Percentiles rank a stretch among this genome's conserved stretches.
phyloP scores from a whole-genome alignment of 1,284 basidiomycete species.

The Malassezia japonica region DNA sequence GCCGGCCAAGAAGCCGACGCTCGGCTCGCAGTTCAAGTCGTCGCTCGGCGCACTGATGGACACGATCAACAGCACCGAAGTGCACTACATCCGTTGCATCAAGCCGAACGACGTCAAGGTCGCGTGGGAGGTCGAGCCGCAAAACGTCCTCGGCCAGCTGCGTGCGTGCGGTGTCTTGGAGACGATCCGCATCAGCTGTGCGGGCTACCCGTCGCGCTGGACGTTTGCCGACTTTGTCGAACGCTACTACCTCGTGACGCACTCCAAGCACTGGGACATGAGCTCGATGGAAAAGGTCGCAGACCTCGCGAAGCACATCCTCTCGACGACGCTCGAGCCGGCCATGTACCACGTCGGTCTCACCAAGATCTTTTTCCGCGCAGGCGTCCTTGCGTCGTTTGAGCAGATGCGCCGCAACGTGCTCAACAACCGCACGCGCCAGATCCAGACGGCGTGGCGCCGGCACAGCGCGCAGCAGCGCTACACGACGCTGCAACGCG shows the following conservation, averaged over 20 bases:
- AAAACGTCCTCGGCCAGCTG: slow-evolving; percentile 88
- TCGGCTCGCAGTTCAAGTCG: slow-evolving; percentile 96
- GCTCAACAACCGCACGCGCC: slow-evolving; percentile 79
- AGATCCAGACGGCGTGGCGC: slow-evolving; percentile 94
- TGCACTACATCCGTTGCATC: slow-evolving; percentile 98
- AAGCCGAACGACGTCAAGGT: slow-evolving; percentile 95
- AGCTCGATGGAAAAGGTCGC: slow-evolving; percentile 54
- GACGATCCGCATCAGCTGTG: slow-evolving; percentile 96
- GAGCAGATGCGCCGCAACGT: slow-evolving; percentile 79
- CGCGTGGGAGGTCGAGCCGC: slow-evolving; percentile 93
- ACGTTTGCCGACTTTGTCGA: slow-evolving; percentile 99
- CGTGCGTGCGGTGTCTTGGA: slow-evolving; percentile 98
- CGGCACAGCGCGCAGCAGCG: slow-evolving; percentile 71
- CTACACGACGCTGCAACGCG: slow-evolving; percentile 63
- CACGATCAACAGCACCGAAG: slow-evolving; percentile 91
- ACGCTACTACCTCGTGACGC: slow-evolving; percentile 92
- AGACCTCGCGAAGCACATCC: slow-evolving; percentile 72
- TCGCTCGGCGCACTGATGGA: slow-evolving; percentile 92
- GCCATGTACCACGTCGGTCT: slow-evolving; percentile 96
- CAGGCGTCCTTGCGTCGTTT: slow-evolving; percentile 95
- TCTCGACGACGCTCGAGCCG: slow-evolving; percentile 76
- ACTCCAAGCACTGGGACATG: slow-evolving; percentile 68
- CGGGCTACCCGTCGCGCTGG: slow-evolving; percentile 98
- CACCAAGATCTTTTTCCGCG: slow-evolving; percentile 98
- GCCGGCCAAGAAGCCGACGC: slow-evolving; percentile 81